Conservation (phyloP, 805 yeast genomes). For the Candida tammaniensis region DNA sequence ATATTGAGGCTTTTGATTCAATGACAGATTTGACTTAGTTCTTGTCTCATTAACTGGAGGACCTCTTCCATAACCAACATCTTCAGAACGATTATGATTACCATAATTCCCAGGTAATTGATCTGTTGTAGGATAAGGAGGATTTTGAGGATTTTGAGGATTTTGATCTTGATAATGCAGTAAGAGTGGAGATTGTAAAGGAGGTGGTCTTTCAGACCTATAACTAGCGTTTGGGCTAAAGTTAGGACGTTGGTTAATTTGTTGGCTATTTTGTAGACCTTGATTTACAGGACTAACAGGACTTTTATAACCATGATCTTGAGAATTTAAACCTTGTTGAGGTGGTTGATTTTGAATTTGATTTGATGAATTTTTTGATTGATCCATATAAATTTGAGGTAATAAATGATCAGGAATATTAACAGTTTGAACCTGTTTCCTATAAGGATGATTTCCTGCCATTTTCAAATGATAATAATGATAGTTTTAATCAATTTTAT, state of each 20-base stretch:
- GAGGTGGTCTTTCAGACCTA: constrained; percentile 2
- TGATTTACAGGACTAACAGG: no score
- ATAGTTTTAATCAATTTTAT: no score
- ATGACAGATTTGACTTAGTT: constrained; percentile 3
- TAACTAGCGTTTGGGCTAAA: no score
- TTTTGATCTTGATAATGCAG: constrained; percentile 11
- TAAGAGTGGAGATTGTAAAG: constrained; percentile 7
- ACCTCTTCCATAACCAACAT: no score
- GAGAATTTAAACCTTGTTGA: constrained; percentile 1
- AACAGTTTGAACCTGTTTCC: constrained; percentile 14
- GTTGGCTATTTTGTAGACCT: no score
- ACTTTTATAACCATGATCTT: neutral
- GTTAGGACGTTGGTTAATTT: neutral
- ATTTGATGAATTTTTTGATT: neutral
- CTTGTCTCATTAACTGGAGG: constrained; percentile 4
- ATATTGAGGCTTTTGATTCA: constrained; percentile 1
- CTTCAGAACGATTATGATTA: constrained; percentile 3
- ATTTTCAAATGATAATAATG: neutral
- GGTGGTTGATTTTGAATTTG: neutral
- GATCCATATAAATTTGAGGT: constrained; percentile 19
- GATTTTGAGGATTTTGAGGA: constrained; percentile 1
- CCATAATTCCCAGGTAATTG: constrained; percentile 2
- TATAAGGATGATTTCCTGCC: constrained; percentile 13
- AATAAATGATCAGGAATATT: constrained; percentile 24
- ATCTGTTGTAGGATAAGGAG: constrained; percentile 8